Conservation (phyloP, 2,329 filamentous ascomycete genomes). For the Diaporthe sp. region DNA sequence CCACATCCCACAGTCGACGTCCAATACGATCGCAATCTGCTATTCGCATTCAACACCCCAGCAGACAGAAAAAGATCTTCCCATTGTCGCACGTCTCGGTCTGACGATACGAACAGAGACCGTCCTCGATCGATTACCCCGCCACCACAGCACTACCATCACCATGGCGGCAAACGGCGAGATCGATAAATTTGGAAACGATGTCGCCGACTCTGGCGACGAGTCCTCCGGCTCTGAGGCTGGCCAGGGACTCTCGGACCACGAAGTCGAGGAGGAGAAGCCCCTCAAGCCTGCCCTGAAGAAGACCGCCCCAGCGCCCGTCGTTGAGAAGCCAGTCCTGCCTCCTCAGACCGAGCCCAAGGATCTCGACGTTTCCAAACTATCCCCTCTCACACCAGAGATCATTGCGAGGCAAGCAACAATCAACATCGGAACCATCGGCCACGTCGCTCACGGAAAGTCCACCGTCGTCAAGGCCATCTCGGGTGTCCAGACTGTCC, state of each 20-base stretch:
- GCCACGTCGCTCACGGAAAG: conserved; percentile 98
- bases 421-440: conserved; percentile 99
- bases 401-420: conserved; percentile 98
- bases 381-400: conserved; percentile 91
- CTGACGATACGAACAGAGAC: not conserved
- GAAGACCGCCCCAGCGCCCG: conserved; percentile 74
- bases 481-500: conserved; percentile 97
- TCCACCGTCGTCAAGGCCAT: conserved; percentile 99
- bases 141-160: conserved; percentile 34
- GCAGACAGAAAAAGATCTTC: not conserved
- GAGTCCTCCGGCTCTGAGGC: conserved; percentile 73
- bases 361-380: conserved; percentile 83
- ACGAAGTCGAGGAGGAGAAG: conserved; percentile 75
- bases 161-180: conserved; percentile 68
- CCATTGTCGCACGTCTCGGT: not conserved
- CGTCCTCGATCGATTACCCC: conserved; percentile 18
- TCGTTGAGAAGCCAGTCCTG: conserved; percentile 66
- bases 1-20: not conserved
- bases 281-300: conserved; percentile 89
- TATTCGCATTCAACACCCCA: not conserved
- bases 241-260: conserved; percentile 66
- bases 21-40: not conserved
- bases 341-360: conserved; percentile 95
- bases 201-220: conserved; percentile 75
- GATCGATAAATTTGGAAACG: conserved; percentile 75